Conservation (phyloP, 2,329 filamentous ascomycete species). For the Apiospora sp. region DNA sequence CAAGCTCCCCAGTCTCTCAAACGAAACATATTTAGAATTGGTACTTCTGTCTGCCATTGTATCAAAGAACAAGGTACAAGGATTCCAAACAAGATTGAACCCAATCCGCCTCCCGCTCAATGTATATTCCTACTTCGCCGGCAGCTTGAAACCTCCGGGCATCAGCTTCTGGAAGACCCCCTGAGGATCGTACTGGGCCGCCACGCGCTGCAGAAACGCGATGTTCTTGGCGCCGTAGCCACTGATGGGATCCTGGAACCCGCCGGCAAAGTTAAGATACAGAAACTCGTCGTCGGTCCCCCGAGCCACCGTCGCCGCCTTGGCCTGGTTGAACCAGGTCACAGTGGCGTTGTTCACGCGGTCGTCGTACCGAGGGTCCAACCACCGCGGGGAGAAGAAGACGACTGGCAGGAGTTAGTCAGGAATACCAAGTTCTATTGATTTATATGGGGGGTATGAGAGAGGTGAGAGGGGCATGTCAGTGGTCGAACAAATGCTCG, state of each 20-base stretch:
- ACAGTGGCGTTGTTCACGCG: background rate
- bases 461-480: background rate
- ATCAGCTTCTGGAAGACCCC: constrained; percentile 7
- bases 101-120: too few relatives aligned
- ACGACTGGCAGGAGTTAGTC: background rate
- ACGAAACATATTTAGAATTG: too few relatives aligned
- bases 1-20: too few relatives aligned
- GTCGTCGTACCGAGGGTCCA: background rate
- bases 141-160: background rate
- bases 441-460: too few relatives aligned
- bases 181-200: background rate
- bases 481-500: too few relatives aligned
- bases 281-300: background rate
- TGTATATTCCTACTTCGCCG: background rate
- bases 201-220: background rate
- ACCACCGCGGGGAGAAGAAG: constrained; percentile 11
- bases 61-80: too few relatives aligned
- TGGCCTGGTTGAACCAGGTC: background rate
- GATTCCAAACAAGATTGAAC: too few relatives aligned
- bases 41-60: too few relatives aligned
- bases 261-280: background rate
- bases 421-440: background rate
- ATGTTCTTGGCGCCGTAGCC: background rate
- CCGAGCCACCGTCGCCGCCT: background rate
- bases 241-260: constrained; percentile 4